phyloP scores from a whole-genome alignment of 352 stramenopile species.

The Phytophthora sojae region DNA sequence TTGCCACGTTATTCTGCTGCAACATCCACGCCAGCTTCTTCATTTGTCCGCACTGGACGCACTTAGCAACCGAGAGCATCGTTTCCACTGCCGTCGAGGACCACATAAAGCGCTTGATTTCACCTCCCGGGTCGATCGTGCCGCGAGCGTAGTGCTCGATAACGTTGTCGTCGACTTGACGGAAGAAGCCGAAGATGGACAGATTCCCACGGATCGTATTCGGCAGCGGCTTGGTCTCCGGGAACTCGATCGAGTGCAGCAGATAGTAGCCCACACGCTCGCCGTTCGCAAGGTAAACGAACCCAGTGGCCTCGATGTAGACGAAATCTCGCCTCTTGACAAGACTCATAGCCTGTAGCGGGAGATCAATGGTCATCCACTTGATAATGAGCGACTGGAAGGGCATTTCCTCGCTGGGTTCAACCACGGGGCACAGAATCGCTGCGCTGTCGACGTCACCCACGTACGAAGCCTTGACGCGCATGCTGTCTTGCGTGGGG shows the following conservation, averaged over 20 bases:
- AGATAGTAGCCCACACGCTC: constrained; percentile 44
- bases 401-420: constrained; percentile 29
- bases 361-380: constrained; percentile 39
- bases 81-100: constrained; percentile 30
- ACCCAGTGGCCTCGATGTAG: constrained; percentile 39
- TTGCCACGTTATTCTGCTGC: constrained; percentile 14
- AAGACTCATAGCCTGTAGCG: constrained; percentile 13
- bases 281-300: constrained; percentile 20
- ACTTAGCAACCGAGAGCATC: constrained; percentile 38
- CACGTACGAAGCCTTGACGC: constrained; percentile 40
- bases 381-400: constrained; percentile 42
- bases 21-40: constrained; percentile 60
- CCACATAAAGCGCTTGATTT: constrained; percentile 34
- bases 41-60: constrained; percentile 59
- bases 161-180: constrained; percentile 38
- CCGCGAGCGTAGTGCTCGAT: constrained; percentile 44
- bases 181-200: constrained; percentile 50
- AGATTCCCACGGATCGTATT: constrained; percentile 43
- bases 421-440: constrained; percentile 29
- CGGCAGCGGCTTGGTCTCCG: constrained; percentile 35
- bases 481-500: constrained; percentile 39
- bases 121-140: constrained; percentile 28
- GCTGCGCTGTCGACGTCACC: constrained; percentile 36
- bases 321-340: constrained; percentile 40
- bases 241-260: constrained; percentile 47